Conservation (phyloP, 2,329 filamentous ascomycete species). For the Fusarium goolgardi region DNA sequence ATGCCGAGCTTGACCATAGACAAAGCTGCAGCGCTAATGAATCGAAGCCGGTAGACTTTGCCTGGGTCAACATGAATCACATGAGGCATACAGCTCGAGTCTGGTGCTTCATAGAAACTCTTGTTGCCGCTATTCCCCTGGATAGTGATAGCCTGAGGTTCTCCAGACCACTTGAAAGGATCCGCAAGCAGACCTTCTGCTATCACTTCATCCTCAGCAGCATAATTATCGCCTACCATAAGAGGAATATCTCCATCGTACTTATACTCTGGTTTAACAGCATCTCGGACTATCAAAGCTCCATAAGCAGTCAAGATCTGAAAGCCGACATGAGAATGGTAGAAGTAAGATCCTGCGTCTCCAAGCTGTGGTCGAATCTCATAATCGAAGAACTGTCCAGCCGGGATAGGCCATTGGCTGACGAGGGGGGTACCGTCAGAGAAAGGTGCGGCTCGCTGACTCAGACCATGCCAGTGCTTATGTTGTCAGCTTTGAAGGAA, state of each 20-base stretch:
- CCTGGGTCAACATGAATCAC: conserved; percentile 24
- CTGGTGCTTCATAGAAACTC: conserved; percentile 20
- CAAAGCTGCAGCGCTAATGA: conserved; percentile 24
- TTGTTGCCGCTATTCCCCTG: conserved; percentile 39
- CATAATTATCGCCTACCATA: conserved; percentile 66
- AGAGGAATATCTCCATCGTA: conserved; percentile 71
- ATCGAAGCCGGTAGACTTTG: conserved; percentile 20
- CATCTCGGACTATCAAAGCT: conserved; percentile 61
- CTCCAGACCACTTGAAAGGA: conserved; percentile 69
- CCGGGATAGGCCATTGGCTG: conserved; percentile 73
- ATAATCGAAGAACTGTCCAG: conserved; percentile 74
- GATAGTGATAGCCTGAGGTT: conserved; percentile 56
- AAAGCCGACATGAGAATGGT: conserved; percentile 74
- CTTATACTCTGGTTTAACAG: conserved; percentile 63
- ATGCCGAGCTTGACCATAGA: conserved; percentile 31
- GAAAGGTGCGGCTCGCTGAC: conserved; percentile 69
- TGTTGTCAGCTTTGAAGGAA: not conserved
- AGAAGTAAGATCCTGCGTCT: conserved; percentile 73
- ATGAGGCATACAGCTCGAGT: conserved; percentile 28
- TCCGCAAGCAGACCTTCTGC: conserved; percentile 59
- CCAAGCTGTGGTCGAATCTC: conserved; percentile 65
- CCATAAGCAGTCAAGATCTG: conserved; percentile 70
- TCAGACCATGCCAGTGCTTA: conserved; percentile 76
- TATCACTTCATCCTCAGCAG: conserved; percentile 63
- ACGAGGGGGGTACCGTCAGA: conserved; percentile 71